phyloP scores from a whole-genome alignment of 371 early-diverging fungal species.

The Parasitella parasitica region DNA sequence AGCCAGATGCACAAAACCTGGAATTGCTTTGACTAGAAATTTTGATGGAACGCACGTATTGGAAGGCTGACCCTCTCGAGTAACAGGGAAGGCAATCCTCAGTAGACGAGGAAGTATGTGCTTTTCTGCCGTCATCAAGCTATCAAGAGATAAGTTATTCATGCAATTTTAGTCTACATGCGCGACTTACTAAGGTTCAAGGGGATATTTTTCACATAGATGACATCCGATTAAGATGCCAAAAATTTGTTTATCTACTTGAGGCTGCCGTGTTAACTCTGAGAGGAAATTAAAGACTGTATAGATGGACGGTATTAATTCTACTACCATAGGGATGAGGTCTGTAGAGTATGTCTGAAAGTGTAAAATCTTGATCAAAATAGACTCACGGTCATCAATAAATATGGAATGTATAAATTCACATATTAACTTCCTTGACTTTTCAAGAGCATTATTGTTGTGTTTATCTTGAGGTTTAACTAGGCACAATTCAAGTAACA shows the following conservation, averaged over 20 bases:
- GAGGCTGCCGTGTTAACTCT: conserved; percentile 50
- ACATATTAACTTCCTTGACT: conserved; percentile 47
- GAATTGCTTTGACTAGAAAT: conserved; percentile 40
- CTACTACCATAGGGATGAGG: conserved; percentile 54
- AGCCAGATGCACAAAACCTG: conserved; percentile 45
- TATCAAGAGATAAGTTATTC: neutral
- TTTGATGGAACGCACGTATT: conserved; percentile 38
- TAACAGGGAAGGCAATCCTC: conserved; percentile 39
- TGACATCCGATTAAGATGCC: conserved; percentile 48
- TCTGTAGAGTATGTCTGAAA: conserved; percentile 61
- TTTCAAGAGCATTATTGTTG: conserved; percentile 30
- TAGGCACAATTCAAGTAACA: conserved; percentile 47
- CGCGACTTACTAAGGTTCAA: conserved; percentile 41
- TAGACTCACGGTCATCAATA: conserved; percentile 54
- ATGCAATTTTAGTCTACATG: neutral
- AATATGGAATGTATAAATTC: conserved; percentile 57
- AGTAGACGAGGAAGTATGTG: conserved; percentile 38
- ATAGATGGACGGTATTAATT: conserved; percentile 56
- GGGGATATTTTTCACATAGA: conserved; percentile 50
- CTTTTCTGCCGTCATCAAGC: conserved; percentile 36
- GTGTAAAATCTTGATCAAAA: conserved; percentile 60
- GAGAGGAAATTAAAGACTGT: conserved; percentile 54
- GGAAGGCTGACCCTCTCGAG: conserved; percentile 19
- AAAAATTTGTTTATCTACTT: conserved; percentile 50
- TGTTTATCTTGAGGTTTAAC: conserved; percentile 28